These are phyloP conservation scores for Apiospora pterosperma DNA, from an alignment of 2,329 filamentous ascomycete genomes.

Conservation along the genomic window DNA sequence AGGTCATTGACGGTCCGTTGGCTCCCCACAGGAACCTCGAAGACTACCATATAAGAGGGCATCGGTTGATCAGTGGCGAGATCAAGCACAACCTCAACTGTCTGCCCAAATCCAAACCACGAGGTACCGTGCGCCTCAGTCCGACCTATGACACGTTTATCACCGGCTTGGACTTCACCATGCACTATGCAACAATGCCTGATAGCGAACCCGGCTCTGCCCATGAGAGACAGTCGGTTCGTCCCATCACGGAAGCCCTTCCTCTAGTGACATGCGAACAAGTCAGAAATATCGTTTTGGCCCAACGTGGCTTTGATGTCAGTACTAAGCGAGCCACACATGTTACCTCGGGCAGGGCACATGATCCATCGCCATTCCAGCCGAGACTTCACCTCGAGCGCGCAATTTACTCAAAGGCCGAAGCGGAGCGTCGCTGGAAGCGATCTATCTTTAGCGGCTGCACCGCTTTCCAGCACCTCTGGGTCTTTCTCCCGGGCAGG, in stretches of 20 bases:
- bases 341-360: too few species aligned
- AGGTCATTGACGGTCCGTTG: not conserved
- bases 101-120: not conserved
- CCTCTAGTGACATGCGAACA: not conserved
- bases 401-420: not conserved
- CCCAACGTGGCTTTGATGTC: not conserved
- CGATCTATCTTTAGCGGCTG: not conserved
- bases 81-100: not conserved
- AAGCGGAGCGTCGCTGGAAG: not conserved
- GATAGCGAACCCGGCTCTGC: not conserved
- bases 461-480: not conserved
- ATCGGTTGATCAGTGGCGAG: rapidly evolving
- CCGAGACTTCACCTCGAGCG: not conserved
- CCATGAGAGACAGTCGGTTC: not conserved
- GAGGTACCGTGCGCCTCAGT: not conserved
- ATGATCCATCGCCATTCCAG: too few species aligned
- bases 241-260: not conserved
- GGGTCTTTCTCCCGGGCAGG: not conserved
- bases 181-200: not conserved
- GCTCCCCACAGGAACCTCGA: too few species aligned
- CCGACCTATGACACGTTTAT: not conserved
- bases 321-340: not conserved
- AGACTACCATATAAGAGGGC: rapidly evolving
- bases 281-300: not conserved
- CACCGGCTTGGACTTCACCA: not conserved